These are phyloP conservation scores for Conoideocrella luteorostrata DNA, from an alignment of 2,329 filamentous ascomycete species.

Conservation along the genomic window DNA sequence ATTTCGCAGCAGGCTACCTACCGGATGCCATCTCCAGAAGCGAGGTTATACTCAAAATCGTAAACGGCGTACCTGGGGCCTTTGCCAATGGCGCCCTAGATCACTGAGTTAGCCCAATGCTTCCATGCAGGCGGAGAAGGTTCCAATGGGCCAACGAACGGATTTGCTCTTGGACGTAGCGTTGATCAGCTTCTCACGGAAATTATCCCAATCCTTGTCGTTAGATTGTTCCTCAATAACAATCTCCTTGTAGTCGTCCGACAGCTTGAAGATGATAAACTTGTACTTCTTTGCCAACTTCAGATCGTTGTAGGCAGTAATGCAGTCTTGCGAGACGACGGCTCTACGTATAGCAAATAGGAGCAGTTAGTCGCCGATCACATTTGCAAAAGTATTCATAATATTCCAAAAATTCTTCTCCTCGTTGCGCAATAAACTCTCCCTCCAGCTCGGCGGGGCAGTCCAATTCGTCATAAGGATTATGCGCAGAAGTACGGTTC, in stretches of 20 bases:
- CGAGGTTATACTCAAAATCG: conserved; percentile 72
- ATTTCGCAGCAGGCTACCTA: too few species aligned
- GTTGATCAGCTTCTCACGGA: conserved; percentile 70
- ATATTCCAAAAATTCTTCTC: too few species aligned
- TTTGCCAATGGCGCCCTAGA: conserved; percentile 51
- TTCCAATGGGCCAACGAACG: conserved; percentile 39
- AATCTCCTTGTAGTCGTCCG: conserved; percentile 76
- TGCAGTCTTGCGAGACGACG: conserved; percentile 65
- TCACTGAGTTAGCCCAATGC: neutral
- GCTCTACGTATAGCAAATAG: conserved; percentile 46
- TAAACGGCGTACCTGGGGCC: conserved; percentile 80
- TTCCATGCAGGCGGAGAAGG: too few species aligned
- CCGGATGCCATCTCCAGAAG: conserved; percentile 66
- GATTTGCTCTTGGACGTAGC: conserved; percentile 66
- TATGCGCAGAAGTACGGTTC: neutral
- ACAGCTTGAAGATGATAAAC: conserved; percentile 85
- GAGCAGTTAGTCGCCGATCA: conserved; percentile 13
- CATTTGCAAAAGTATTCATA: too few species aligned
- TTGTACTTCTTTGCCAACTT: conserved; percentile 78
- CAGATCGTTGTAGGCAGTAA: conserved; percentile 67
- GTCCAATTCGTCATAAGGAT: neutral
- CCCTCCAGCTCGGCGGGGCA: too few species aligned
- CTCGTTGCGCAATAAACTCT: too few species aligned
- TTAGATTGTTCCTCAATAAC: conserved; percentile 68
- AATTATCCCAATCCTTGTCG: conserved; percentile 61